phyloP scores from a whole-genome alignment of 2,329 filamentous ascomycete genomes.

The Zopfia rhizophila region DNA sequence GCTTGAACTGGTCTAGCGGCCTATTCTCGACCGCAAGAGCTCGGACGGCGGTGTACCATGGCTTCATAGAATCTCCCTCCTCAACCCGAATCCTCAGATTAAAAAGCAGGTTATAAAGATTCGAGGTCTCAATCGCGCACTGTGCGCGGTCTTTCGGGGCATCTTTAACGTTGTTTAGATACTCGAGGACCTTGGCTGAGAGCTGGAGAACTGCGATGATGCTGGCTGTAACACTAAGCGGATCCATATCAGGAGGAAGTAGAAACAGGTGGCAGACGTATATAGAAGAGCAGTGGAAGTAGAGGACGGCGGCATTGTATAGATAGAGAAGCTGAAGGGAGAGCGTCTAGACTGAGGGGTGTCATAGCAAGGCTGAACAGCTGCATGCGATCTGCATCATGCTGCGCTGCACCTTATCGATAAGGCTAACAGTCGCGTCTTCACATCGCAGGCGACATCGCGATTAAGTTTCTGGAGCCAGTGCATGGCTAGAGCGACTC shows the following conservation, averaged over 20 bases:
- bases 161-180: conserved; percentile 36
- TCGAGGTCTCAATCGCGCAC: conserved; percentile 29
- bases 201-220: conserved; percentile 37
- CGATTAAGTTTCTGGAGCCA: too few relatives aligned
- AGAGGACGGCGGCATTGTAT: too few relatives aligned
- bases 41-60: conserved; percentile 25
- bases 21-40: conserved; percentile 26
- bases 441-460: too few relatives aligned
- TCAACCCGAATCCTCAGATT: conserved; percentile 32
- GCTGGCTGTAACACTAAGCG: conserved; percentile 34
- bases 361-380: conserved; percentile 17
- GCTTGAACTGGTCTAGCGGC: conserved; percentile 38
- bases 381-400: too few relatives aligned
- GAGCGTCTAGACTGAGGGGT: conserved; percentile 17
- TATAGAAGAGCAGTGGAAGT: conserved; percentile 12
- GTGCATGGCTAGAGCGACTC: too few relatives aligned
- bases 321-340: conserved; percentile 12
- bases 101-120: conserved; percentile 30
- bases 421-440: too few relatives aligned
- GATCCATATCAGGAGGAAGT: conserved; percentile 30
- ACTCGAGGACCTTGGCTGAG: conserved; percentile 27
- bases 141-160: conserved; percentile 33
- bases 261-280: conserved; percentile 1
- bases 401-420: too few relatives aligned
- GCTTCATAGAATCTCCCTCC: conserved; percentile 17